Base-by-base conservation (phyloP, 176 grass and related monocot genomes). In the Phoenix dactylifera region DNA sequence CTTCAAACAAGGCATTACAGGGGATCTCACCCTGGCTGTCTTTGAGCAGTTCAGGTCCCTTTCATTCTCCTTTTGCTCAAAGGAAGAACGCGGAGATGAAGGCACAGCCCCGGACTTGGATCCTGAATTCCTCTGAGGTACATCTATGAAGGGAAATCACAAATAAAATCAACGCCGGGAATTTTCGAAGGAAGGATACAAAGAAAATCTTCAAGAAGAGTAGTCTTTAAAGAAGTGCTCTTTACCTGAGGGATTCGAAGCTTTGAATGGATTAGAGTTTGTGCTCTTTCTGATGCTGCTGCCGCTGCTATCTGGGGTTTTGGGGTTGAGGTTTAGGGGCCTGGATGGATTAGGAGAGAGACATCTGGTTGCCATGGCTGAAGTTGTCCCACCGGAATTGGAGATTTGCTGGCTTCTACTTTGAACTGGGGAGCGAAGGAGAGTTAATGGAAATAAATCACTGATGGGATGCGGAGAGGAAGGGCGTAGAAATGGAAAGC, bases 41-140 rank as follows among this genome's bases (percentile, higher is more conserved):
- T 80, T 93, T 55, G 70, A 50, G 68, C 58, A 49, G 1, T 4
- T 39, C 5, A 29, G 50, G 44, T 82, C 84, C 16, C 74, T 64
- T 67, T 81, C 61, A 59, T 91, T 91, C 87, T 97, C 83, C 74
- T 76, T 85, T 60, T 82, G 82, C 17, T 48, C 68, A 25, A 58
- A 7, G 5, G 55, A 77, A 4, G 60, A 12, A 3, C 74, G 75
- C 25, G 32, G 53, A 50, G 84, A 82, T 16, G 48, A 63, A 24
- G 58, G 60, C 32, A 49, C 54, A 6, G 73, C 30, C 9, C 22
- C 55, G 25, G 16, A 59, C 65, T 72, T 95, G 24, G 60, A 70
- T 28, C 35, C 15, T n/a, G 79, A 55, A 20, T 16, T 76, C 71
- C 56, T 82, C 50, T 70, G 77, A 70, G 51, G 64, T 23, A 60